Evolutionary conservation across 2,329 filamentous ascomycete genomes (phyloP).

Genomic region (Beauveria sp.): DNA sequence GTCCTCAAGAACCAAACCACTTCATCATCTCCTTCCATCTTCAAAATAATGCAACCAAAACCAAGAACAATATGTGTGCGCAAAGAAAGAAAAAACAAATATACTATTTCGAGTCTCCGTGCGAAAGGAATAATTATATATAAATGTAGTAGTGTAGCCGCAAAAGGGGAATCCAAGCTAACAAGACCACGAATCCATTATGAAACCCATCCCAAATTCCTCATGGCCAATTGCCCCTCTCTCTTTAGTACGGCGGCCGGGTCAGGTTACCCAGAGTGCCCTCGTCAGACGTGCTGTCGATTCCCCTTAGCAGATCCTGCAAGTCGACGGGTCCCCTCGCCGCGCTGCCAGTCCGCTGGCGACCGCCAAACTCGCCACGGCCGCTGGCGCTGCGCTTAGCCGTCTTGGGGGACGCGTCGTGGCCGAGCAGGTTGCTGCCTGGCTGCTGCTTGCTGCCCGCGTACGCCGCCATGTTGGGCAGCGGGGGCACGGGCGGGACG

Average conservation of each 20-base stretch:
- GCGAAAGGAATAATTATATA: not conserved
- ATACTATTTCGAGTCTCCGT: not conserved
- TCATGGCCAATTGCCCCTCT: not conserved
- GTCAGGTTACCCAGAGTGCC: conserved; percentile 37
- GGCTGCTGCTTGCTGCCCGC: conserved; percentile 15
- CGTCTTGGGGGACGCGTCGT: conserved; percentile 22
- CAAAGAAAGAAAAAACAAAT: not conserved
- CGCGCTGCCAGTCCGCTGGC: conserved; percentile 24
- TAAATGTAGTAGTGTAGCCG: not conserved
- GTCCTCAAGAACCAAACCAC: too few species aligned
- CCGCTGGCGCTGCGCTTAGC: conserved; percentile 32
- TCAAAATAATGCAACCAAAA: not conserved
- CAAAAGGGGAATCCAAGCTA: not conserved
- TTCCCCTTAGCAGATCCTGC: conserved; percentile 41
- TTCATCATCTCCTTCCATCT: too few species aligned
- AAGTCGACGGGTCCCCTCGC: conserved; percentile 32
- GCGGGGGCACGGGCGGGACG: conserved; percentile 49
- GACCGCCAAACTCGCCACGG: conserved; percentile 27
- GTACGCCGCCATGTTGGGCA: conserved; percentile 34
- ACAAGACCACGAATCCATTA: not conserved
- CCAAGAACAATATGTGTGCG: not conserved
- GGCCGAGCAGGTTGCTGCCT: conserved; percentile 17
- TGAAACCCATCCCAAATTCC: not conserved
- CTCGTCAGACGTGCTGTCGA: conserved; percentile 41
- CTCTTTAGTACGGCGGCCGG: conserved; percentile 40